Evolutionary conservation across 345 rosid species (phyloP).

Genomic region (Trapa incisa): DNA sequence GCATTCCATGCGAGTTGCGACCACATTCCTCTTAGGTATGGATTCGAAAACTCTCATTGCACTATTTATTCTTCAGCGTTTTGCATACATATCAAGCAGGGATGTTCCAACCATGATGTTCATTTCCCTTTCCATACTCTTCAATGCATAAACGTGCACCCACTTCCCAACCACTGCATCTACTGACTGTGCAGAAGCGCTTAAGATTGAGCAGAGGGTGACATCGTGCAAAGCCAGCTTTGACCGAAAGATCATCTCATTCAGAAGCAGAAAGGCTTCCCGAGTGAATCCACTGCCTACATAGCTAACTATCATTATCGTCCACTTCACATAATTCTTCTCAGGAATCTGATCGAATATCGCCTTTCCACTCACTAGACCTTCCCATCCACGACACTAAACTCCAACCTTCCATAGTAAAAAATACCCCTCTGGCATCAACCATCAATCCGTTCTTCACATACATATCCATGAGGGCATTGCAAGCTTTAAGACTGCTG

Average conservation of each 20-base stretch:
- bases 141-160: slow-evolving; percentile 62
- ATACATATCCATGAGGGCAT: slow-evolving; percentile 63
- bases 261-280: slow-evolving; percentile 34
- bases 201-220: slow-evolving; percentile 51
- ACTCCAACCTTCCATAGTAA: slow-evolving; percentile 35
- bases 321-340: slow-evolving; percentile 62
- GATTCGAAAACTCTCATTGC: slow-evolving; percentile 41
- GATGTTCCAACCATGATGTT: slow-evolving; percentile 61
- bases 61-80: slow-evolving; percentile 49
- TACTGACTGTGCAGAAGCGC: slow-evolving; percentile 65
- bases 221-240: slow-evolving; percentile 33
- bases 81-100: slow-evolving; percentile 78
- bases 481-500: slow-evolving; percentile 29
- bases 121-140: slow-evolving; percentile 34
- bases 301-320: slow-evolving; percentile 54
- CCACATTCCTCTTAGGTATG: slow-evolving; percentile 52
- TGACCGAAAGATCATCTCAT: slow-evolving; percentile 30
- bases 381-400: slow-evolving; percentile 78
- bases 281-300: slow-evolving; percentile 43
- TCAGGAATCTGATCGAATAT: slow-evolving; percentile 60
- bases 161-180: slow-evolving; percentile 48
- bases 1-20: slow-evolving; percentile 49
- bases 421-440: slow-evolving; percentile 33
- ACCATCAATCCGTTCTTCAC: slow-evolving; percentile 44
- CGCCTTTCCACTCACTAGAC: slow-evolving; percentile 38